Evolutionary conservation across 495 filamentous ascomycete genomes (phyloP).

Genomic region (Xylaria grammica): DNA sequence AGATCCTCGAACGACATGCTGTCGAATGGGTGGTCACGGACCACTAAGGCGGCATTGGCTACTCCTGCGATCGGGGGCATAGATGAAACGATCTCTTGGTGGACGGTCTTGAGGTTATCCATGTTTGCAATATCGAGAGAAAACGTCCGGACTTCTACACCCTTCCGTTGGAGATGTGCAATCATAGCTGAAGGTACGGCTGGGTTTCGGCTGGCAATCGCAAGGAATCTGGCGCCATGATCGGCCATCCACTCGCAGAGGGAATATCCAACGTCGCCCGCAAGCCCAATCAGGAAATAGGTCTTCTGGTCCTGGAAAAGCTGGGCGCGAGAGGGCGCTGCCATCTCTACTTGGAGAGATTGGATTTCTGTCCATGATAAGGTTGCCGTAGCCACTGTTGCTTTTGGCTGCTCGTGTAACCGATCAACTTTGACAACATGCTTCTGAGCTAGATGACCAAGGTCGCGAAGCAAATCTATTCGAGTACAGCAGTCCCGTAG

Average conservation of each 20-base stretch:
- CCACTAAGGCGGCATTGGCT: conserved; percentile 45
- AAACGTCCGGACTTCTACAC: not conserved
- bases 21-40: conserved; percentile 36
- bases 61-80: conserved; percentile 47
- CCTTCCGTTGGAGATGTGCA: not conserved
- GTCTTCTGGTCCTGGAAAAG: conserved; percentile 15
- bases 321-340: not conserved
- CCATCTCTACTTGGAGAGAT: not conserved
- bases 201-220: conserved; percentile 49
- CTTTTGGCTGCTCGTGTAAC: not conserved
- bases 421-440: not conserved
- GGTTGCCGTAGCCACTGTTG: not conserved
- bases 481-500: no score
- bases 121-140: conserved; percentile 18
- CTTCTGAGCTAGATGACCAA: not conserved
- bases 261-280: conserved; percentile 49
- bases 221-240: conserved; percentile 50
- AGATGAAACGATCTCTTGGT: conserved; percentile 8
- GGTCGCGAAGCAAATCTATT: no score
- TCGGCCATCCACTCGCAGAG: conserved; percentile 55
- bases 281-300: conserved; percentile 55
- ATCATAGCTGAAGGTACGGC: not conserved
- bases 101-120: not conserved
- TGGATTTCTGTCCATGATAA: not conserved
- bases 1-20: conserved; percentile 36